These are phyloP conservation scores for Talinum fruticosum DNA, from an alignment of 148 eudicot species.

Conservation along the genomic window DNA sequence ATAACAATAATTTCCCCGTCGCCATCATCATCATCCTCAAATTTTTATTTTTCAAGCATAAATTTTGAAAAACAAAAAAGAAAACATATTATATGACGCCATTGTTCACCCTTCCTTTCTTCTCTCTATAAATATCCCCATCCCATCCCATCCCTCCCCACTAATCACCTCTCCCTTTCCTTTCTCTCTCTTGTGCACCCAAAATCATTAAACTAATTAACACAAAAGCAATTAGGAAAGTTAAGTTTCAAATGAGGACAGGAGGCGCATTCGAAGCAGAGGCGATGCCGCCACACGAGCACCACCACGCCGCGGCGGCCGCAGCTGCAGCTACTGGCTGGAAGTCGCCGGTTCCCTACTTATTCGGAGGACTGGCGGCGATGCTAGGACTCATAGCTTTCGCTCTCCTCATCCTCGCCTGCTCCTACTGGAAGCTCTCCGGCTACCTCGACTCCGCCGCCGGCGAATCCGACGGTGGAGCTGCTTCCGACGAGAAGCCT, in stretches of 20 bases:
- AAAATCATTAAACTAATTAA: too few relatives aligned
- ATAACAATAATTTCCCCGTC: neutral
- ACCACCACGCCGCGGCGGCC: constrained; percentile 19
- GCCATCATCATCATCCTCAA: neutral
- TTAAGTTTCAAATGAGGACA: constrained; percentile 25
- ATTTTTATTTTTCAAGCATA: neutral
- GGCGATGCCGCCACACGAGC: constrained; percentile 16
- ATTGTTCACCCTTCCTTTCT: neutral
- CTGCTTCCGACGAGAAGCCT: constrained; percentile 11
- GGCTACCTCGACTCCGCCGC: constrained; percentile 33
- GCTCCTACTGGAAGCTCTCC: constrained; percentile 76
- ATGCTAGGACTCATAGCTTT: constrained; percentile 73
- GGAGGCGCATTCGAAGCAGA: constrained; percentile 24
- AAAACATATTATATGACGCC: neutral
- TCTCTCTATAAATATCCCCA: neutral
- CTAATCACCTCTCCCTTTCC: neutral
- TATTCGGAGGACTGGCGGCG: constrained; percentile 78
- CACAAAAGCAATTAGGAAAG: constrained; percentile 1
- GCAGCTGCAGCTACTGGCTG: constrained; percentile 20
- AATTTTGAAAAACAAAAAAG: neutral
- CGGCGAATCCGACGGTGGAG: constrained; percentile 25
- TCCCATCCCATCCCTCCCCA: neutral
- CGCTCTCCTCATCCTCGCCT: constrained; percentile 71
- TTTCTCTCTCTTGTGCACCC: neutral
- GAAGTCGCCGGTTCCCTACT: constrained; percentile 83